phyloP scores from a whole-genome alignment of 768 basidiomycete genomes.

The Galerina sulciceps region DNA sequence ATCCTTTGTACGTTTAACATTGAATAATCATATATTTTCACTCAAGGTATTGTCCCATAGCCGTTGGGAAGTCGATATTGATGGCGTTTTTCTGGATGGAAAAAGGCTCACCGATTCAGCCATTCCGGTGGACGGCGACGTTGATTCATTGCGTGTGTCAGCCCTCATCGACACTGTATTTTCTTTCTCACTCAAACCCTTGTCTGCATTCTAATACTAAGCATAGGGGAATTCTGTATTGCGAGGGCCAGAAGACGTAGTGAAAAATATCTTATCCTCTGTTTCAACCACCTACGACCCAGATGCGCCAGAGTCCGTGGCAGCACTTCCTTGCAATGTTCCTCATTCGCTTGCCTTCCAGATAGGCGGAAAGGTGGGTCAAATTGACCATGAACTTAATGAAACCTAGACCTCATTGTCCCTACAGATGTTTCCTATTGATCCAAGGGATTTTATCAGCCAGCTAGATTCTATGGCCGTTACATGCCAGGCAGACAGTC shows the following conservation, averaged over 20 bases:
- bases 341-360: conserved; percentile 63
- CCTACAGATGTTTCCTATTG: conserved; percentile 60
- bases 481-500: conserved; percentile 55
- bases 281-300: conserved; percentile 41
- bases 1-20: conserved; percentile 36
- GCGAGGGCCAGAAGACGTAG: conserved; percentile 71
- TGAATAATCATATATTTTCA: too few relatives aligned
- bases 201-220: background rate
- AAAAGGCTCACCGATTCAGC: conserved; percentile 54
- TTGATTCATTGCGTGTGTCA: conserved; percentile 43
- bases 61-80: conserved; percentile 71
- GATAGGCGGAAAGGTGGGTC: conserved; percentile 58
- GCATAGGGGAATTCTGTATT: conserved; percentile 71
- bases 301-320: conserved; percentile 20
- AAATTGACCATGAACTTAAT: background rate
- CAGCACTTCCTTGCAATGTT: conserved; percentile 51
- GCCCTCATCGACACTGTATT: conserved; percentile 69
- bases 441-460: conserved; percentile 70
- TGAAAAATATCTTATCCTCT: conserved; percentile 46
- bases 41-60: conserved; percentile 15
- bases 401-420: background rate
- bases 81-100: conserved; percentile 69
- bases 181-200: background rate
- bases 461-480: conserved; percentile 38
- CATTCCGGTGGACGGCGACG: conserved; percentile 40